A percentile compares a stretch with the other conserved stretches of the same genome.
These are phyloP conservation scores for Colletotrichum zoysiae DNA, from an alignment of 2,329 filamentous ascomycete genomes.

Conservation along the genomic window DNA sequence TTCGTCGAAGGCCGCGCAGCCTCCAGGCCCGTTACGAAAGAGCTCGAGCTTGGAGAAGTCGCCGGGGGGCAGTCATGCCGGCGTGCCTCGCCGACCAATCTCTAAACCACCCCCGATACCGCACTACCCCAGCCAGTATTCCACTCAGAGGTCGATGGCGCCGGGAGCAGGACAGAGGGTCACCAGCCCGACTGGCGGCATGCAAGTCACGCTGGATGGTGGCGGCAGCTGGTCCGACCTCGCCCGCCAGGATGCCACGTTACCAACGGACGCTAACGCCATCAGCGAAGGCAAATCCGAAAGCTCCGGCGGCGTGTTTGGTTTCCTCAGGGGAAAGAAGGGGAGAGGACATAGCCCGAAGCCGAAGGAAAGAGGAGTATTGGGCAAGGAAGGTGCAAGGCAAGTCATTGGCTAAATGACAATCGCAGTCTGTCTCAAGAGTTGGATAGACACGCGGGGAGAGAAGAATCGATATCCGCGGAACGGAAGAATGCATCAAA, in stretches of 20 bases:
- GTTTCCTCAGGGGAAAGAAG: slow-evolving; percentile 90
- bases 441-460: slow-evolving; percentile 27
- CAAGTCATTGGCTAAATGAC: slow-evolving; percentile 75
- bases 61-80: slow-evolving; percentile 43
- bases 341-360: slow-evolving; percentile 92
- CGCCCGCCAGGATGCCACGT: slow-evolving; percentile 83
- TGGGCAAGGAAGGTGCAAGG: slow-evolving; percentile 94
- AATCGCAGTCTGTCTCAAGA: slow-evolving; percentile 13
- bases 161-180: slow-evolving; percentile 74
- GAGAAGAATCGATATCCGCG: slow-evolving; percentile 37
- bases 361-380: slow-evolving; percentile 90
- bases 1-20: slow-evolving; percentile 38
- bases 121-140: slow-evolving; percentile 62
- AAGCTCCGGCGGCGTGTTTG: slow-evolving; percentile 84
- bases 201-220: slow-evolving; percentile 92
- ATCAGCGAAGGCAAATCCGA: slow-evolving; percentile 65
- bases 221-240: slow-evolving; percentile 92
- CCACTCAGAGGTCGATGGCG: slow-evolving; percentile 47
- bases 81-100: slow-evolving; percentile 26
- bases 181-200: slow-evolving; percentile 82
- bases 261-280: slow-evolving; percentile 75
- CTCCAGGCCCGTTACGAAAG: slow-evolving; percentile 34
- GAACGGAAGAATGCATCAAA: slow-evolving; percentile 19
- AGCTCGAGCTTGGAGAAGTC: slow-evolving; percentile 37
- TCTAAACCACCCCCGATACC: slow-evolving; percentile 53